Percentiles rank a stretch among this genome's conserved stretches.
These are phyloP conservation scores for Colletotrichum siamense DNA, from an alignment of 2,329 filamentous ascomycete species.

Conservation along the genomic window DNA sequence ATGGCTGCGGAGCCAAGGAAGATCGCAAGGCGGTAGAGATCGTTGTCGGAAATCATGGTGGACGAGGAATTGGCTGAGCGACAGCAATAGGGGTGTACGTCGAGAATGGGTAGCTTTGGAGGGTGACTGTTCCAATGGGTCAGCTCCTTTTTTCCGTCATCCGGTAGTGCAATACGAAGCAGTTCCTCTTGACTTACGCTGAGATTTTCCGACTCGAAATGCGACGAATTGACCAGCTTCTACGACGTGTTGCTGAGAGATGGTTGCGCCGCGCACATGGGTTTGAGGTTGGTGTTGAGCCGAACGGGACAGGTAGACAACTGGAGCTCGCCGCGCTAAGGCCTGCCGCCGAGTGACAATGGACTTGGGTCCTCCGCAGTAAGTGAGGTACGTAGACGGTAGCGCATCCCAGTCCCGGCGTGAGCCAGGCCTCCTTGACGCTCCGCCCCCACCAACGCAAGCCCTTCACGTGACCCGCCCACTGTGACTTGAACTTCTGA, in stretches of 20 bases:
- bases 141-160: not conserved
- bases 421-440: not conserved
- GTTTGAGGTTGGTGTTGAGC: not conserved
- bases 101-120: conserved; percentile 16
- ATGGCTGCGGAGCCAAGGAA: conserved; percentile 90
- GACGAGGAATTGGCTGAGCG: conserved; percentile 12
- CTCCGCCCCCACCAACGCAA: conserved; percentile 20
- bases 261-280: not conserved
- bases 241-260: not conserved
- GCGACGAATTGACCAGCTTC: not conserved
- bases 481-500: conserved; percentile 18
- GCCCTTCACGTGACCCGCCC: conserved; percentile 23
- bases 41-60: conserved; percentile 92
- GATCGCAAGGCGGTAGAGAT: conserved; percentile 90
- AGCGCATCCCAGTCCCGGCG: not conserved
- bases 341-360: conserved; percentile 2
- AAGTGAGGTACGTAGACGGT: not conserved
- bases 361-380: conserved; percentile 5
- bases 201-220: not conserved
- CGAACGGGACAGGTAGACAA: conserved; percentile 19
- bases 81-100: conserved; percentile 20
- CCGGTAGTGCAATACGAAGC: not conserved
- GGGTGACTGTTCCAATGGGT: not conserved
- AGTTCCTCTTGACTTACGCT: not conserved
- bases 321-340: conserved; percentile 19